Percentiles rank a stretch among this genome's conserved stretches.
phyloP scores from a whole-genome alignment of 2,329 filamentous ascomycete genomes.

The Fonsecaea nubica region DNA sequence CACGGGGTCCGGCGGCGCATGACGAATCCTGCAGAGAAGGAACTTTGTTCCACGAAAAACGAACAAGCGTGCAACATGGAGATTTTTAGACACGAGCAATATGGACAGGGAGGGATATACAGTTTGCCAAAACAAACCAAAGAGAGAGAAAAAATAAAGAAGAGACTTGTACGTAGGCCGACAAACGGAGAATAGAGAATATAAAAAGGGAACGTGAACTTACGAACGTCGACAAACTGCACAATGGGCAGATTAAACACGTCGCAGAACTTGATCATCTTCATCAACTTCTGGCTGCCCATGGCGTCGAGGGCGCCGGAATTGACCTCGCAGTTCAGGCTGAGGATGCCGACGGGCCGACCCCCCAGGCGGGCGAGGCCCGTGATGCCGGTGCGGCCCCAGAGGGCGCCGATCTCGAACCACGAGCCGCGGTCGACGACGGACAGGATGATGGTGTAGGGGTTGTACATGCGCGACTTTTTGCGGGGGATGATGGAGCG shows the following conservation, averaged over 20 bases:
- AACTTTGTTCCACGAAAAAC: too few relatives aligned
- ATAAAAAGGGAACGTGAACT: slow-evolving; percentile 26
- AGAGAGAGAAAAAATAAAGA: background rate
- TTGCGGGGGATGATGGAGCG: slow-evolving; percentile 64
- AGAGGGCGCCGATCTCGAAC: slow-evolving; percentile 69
- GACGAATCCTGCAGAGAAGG: background rate
- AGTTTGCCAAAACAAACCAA: background rate
- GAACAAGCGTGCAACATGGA: background rate
- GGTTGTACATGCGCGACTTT: slow-evolving; percentile 66
- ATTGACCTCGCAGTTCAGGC: slow-evolving; percentile 67
- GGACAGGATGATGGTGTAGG: slow-evolving; percentile 62
- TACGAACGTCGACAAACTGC: slow-evolving; percentile 68
- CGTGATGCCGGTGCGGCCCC: slow-evolving; percentile 67
- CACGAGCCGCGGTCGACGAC: slow-evolving; percentile 64
- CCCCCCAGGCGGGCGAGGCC: slow-evolving; percentile 66
- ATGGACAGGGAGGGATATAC: background rate
- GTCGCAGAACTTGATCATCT: slow-evolving; percentile 68
- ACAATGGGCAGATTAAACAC: slow-evolving; percentile 69
- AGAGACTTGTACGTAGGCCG: background rate
- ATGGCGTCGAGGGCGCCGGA: slow-evolving; percentile 66
- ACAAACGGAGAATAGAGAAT: too few relatives aligned
- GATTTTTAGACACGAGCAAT: background rate
- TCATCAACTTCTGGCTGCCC: slow-evolving; percentile 66
- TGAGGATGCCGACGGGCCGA: slow-evolving; percentile 64
- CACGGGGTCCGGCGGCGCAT: background rate